Evolutionary conservation across 2,329 filamentous ascomycete species (phyloP).

Genomic region (Lasiodiplodia theobromae): DNA sequence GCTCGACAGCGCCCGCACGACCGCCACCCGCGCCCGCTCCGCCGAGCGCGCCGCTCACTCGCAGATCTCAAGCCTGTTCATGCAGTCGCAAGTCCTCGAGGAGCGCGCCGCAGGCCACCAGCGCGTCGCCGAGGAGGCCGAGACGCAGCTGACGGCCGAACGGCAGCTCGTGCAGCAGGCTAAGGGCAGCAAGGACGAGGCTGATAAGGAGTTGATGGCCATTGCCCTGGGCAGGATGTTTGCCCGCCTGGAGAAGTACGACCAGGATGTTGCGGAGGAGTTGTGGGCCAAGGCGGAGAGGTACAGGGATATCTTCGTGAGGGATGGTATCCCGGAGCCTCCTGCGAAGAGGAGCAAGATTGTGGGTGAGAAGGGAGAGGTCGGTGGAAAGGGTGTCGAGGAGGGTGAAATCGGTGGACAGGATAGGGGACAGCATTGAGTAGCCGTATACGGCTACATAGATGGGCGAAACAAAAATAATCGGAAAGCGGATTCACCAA

Average conservation of each 20-base stretch:
- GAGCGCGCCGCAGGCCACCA: constrained; percentile 9
- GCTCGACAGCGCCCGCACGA: not conserved
- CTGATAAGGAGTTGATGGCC: constrained; percentile 6
- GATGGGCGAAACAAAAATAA: too few species aligned
- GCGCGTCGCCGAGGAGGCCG: not conserved
- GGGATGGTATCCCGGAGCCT: not conserved
- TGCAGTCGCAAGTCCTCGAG: constrained; percentile 14
- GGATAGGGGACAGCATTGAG: not conserved
- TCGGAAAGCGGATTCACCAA: too few species aligned
- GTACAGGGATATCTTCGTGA: constrained; percentile 7
- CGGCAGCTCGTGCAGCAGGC: not conserved
- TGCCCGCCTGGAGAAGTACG: constrained; percentile 2
- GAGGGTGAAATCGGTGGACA: not conserved
- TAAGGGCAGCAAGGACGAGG: not conserved
- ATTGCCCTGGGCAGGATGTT: constrained; percentile 10
- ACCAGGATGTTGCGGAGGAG: not conserved
- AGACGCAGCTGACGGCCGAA: not conserved
- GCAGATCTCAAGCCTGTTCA: not conserved
- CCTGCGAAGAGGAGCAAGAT: not conserved
- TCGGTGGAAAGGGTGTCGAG: not conserved
- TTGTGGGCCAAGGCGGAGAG: constrained; percentile 5
- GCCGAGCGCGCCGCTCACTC: not conserved
- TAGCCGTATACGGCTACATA: too few species aligned
- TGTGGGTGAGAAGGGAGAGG: not conserved
- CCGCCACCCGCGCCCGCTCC: not conserved